Percentiles rank a stretch among this genome's conserved stretches.
These are phyloP conservation scores for Aureobasidium subglaciale DNA, from an alignment of 2,329 filamentous ascomycete species.

Conservation along the genomic window DNA sequence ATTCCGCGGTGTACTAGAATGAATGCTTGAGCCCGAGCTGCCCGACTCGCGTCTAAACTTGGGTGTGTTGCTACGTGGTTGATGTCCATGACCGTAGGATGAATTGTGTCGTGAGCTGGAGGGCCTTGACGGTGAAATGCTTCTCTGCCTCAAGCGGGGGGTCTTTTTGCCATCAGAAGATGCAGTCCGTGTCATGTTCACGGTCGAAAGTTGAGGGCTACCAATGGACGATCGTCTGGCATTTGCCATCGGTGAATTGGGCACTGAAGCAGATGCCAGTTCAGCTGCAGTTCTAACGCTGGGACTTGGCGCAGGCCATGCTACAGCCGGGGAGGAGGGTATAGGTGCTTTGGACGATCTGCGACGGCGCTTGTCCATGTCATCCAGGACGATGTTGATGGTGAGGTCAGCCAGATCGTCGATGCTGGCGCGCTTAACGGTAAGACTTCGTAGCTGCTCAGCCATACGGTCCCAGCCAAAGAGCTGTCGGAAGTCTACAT, in stretches of 20 bases:
- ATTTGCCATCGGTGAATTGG: slow-evolving; percentile 53
- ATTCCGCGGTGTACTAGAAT: slow-evolving; percentile 49
- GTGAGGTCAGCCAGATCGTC: slow-evolving; percentile 87
- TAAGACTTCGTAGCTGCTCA: slow-evolving; percentile 84
- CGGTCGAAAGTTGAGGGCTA: slow-evolving; percentile 37
- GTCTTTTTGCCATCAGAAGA: slow-evolving; percentile 43
- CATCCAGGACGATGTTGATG: slow-evolving; percentile 88
- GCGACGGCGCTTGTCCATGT: slow-evolving; percentile 85
- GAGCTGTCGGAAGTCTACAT: slow-evolving; percentile 94
- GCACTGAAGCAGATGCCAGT: slow-evolving; percentile 60
- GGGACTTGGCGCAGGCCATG: slow-evolving; percentile 58
- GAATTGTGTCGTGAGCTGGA: slow-evolving; percentile 66
- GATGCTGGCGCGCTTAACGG: slow-evolving; percentile 76
- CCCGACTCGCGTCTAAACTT: slow-evolving; percentile 84
- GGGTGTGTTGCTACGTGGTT: slow-evolving; percentile 58
- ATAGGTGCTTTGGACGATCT: slow-evolving; percentile 68
- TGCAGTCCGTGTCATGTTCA: slow-evolving; percentile 47
- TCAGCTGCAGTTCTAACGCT: slow-evolving; percentile 55
- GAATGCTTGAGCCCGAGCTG: slow-evolving; percentile 76
- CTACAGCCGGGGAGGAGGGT: slow-evolving; percentile 69
- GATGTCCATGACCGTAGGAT: slow-evolving; percentile 55
- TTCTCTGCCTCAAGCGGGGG: slow-evolving; percentile 51
- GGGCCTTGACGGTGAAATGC: slow-evolving; percentile 74
- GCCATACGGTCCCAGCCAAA: slow-evolving; percentile 94
- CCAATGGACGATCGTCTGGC: slow-evolving; percentile 41